Evolutionary conservation across 257 asterid genomes (phyloP).

Genomic region (Solanum chiquidenum): DNA sequence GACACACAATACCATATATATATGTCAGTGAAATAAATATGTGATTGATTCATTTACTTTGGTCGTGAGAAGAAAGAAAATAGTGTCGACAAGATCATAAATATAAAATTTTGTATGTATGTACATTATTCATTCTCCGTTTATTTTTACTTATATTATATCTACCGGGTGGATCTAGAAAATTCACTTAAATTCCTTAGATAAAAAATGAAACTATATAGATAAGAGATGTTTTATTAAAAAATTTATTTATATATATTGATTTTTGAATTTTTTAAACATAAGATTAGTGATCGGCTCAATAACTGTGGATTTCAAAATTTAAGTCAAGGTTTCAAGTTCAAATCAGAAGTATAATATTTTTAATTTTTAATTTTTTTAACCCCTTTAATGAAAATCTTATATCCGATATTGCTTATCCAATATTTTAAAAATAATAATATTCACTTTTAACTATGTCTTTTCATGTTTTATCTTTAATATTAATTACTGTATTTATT

Average conservation of each 20-base stretch:
- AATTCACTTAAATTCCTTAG: too few species aligned
- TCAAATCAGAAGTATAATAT: too few species aligned
- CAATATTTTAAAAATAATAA: too few species aligned
- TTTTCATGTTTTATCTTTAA: too few species aligned
- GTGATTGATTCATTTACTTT: background rate
- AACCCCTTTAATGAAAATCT: background rate
- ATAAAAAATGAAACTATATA: too few species aligned
- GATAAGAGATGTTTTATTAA: too few species aligned
- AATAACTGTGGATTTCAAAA: background rate
- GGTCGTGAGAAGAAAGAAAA: background rate
- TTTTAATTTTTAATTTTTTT: too few species aligned
- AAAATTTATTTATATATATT: too few species aligned
- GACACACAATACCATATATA: background rate
- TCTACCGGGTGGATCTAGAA: accelerated
- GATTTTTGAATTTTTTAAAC: background rate
- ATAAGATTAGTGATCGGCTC: background rate
- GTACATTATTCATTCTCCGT: background rate
- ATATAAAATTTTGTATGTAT: background rate
- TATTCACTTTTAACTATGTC: background rate
- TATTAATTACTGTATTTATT: too few species aligned
- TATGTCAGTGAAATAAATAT: background rate
- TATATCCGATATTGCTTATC: too few species aligned
- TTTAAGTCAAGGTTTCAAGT: accelerated
- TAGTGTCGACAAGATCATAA: background rate
- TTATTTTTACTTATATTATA: too few species aligned